phyloP scores from a whole-genome alignment of 2,329 filamentous ascomycete genomes.

The Capronia epimyces region DNA sequence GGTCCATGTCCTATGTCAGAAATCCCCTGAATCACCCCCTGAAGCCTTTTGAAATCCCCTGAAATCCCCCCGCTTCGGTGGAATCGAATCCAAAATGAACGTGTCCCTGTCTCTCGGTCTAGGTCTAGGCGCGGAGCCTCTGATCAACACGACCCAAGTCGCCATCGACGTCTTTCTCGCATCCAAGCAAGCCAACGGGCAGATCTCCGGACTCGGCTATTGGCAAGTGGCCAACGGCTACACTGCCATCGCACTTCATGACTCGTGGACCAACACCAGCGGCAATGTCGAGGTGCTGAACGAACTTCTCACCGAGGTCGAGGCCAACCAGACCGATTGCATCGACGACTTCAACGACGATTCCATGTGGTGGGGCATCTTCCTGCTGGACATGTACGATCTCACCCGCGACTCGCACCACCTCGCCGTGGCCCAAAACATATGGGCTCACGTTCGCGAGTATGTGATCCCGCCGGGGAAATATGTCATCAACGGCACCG shows the following conservation, averaged over 20 bases:
- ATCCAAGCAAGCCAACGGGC: constrained; percentile 17
- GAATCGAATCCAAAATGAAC: neutral
- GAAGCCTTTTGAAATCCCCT: too few relatives aligned
- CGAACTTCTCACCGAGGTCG: constrained; percentile 14
- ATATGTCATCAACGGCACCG: constrained; percentile 12
- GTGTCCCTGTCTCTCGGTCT: constrained; percentile 11
- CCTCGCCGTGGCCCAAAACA: constrained; percentile 7
- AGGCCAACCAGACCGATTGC: constrained; percentile 10
- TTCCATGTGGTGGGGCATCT: constrained; percentile 24
- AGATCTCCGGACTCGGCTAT: constrained; percentile 19
- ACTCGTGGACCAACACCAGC: constrained; percentile 17
- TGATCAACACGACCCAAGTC: constrained; percentile 11
- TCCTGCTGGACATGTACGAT: constrained; percentile 16
- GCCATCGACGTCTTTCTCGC: constrained; percentile 21
- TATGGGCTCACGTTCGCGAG: constrained; percentile 17
- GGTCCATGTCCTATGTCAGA: neutral
- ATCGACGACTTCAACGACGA: constrained; percentile 26
- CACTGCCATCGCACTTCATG: constrained; percentile 22
- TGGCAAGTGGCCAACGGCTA: constrained; percentile 26
- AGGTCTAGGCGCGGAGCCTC: neutral
- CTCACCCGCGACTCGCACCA: constrained; percentile 7
- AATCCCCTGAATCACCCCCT: too few relatives aligned
- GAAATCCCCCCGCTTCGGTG: neutral
- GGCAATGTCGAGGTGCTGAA: constrained; percentile 8
- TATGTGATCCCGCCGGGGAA: constrained; percentile 13